Evolutionary conservation across 148 eudicot species (phyloP).

Genomic region (Dianthus caryophyllus): DNA sequence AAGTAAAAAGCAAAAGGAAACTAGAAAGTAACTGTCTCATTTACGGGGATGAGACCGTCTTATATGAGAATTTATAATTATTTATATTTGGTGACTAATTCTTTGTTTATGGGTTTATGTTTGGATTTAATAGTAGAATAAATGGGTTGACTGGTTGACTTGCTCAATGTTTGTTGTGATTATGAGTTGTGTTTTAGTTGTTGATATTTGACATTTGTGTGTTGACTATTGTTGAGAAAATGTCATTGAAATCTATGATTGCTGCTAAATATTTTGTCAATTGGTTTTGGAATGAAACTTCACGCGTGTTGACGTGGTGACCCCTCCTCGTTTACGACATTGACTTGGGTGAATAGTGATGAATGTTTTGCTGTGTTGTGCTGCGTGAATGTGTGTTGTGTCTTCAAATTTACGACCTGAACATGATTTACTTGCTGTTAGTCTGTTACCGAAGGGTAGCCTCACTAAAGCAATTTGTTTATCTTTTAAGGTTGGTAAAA

Average conservation of each 20-base stretch:
- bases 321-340: neutral
- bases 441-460: neutral
- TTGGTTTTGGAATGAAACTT: neutral
- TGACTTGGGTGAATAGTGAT: neutral
- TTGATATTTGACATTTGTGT: neutral
- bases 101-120: too few relatives aligned
- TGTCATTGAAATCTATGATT: neutral
- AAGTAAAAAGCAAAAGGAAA: too few relatives aligned
- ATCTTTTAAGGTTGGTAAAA: neutral
- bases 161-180: neutral
- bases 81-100: too few relatives aligned
- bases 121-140: neutral
- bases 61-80: too few relatives aligned
- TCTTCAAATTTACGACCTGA: neutral
- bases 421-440: neutral
- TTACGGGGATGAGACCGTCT: too few relatives aligned
- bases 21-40: too few relatives aligned
- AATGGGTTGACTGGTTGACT: neutral
- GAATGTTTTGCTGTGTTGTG: too few relatives aligned
- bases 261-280: neutral
- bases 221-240: neutral
- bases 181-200: neutral
- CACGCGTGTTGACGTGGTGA: neutral
- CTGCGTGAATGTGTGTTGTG: neutral
- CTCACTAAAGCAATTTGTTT: neutral